These are phyloP conservation scores for Saccharomycopsis amapae DNA, from an alignment of 805 yeast species.

Conservation along the genomic window DNA sequence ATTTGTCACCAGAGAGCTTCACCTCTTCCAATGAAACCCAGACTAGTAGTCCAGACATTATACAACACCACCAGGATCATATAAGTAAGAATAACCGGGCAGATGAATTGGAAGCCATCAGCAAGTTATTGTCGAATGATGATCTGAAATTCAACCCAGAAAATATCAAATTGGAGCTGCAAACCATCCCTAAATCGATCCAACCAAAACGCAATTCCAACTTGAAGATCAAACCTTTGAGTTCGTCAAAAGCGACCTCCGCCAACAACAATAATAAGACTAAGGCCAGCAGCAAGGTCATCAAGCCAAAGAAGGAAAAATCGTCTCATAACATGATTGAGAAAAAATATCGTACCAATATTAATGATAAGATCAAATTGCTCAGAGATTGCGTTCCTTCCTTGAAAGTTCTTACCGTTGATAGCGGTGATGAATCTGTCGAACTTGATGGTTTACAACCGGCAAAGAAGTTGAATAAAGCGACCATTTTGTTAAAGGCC, in stretches of 20 bases:
- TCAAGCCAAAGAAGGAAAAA: slow-evolving; percentile 39
- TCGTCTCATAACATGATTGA: slow-evolving; percentile 67
- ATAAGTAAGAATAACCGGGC: background rate
- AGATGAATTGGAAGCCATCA: slow-evolving; percentile 4
- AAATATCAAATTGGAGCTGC: background rate
- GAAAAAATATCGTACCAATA: slow-evolving; percentile 63
- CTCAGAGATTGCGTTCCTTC: slow-evolving; percentile 64
- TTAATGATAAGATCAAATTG: slow-evolving; percentile 57
- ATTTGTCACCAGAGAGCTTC: slow-evolving; percentile 8
- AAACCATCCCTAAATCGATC: background rate
- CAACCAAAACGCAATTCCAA: slow-evolving; percentile 15
- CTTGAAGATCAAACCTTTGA: slow-evolving; percentile 26
- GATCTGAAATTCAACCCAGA: background rate
- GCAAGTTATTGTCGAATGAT: background rate
- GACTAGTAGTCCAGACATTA: background rate
- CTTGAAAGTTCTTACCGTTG: slow-evolving; percentile 43
- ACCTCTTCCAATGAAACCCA: slow-evolving; percentile 3
- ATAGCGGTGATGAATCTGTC: slow-evolving; percentile 46
- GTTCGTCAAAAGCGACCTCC: slow-evolving; percentile 35
- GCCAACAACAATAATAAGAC: background rate
- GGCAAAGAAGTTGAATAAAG: slow-evolving; percentile 70
- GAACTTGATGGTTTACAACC: slow-evolving; percentile 69
- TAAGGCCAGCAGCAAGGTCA: slow-evolving; percentile 3
- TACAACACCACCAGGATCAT: background rate
- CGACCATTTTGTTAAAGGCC: slow-evolving; percentile 67